Evolutionary conservation across 805 yeast genomes (phyloP).

Genomic region (Diddensiella caesifluorescens): DNA sequence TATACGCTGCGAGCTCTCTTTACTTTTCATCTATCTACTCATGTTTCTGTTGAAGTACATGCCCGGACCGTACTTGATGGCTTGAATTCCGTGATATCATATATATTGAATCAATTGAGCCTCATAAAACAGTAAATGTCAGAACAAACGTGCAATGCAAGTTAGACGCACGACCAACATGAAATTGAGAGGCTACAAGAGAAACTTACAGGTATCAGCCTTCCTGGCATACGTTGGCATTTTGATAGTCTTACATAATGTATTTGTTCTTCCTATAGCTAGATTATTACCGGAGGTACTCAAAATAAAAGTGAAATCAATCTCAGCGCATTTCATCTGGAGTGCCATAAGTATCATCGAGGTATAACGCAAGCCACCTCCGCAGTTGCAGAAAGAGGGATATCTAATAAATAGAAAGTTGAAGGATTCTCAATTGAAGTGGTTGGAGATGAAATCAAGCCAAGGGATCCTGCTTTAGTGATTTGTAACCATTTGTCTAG

Average conservation of each 20-base stretch:
- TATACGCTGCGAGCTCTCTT: neutral
- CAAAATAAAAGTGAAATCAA: neutral
- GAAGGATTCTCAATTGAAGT: slow-evolving; percentile 1
- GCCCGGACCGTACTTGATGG: too few species aligned
- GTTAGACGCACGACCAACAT: too few species aligned
- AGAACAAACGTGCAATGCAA: too few species aligned
- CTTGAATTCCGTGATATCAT: too few species aligned
- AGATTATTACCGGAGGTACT: neutral
- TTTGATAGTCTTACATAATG: slow-evolving; percentile 4
- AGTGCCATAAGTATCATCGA: neutral
- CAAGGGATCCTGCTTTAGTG: slow-evolving; percentile 32
- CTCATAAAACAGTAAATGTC: too few species aligned
- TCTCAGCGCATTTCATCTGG: slow-evolving; percentile 1
- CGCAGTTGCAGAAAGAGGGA: too few species aligned
- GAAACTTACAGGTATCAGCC: neutral
- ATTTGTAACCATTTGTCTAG: slow-evolving; percentile 56
- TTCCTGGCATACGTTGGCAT: neutral
- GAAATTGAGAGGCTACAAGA: too few species aligned
- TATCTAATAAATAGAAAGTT: neutral
- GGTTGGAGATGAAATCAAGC: slow-evolving; percentile 17
- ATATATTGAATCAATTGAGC: too few species aligned
- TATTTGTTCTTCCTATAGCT: neutral
- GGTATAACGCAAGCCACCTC: neutral
- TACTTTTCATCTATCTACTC: neutral
- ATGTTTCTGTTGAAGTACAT: too few species aligned